phyloP scores from a whole-genome alignment of 1,139 yeast genomes.

The Yamadazyma atlantica region DNA sequence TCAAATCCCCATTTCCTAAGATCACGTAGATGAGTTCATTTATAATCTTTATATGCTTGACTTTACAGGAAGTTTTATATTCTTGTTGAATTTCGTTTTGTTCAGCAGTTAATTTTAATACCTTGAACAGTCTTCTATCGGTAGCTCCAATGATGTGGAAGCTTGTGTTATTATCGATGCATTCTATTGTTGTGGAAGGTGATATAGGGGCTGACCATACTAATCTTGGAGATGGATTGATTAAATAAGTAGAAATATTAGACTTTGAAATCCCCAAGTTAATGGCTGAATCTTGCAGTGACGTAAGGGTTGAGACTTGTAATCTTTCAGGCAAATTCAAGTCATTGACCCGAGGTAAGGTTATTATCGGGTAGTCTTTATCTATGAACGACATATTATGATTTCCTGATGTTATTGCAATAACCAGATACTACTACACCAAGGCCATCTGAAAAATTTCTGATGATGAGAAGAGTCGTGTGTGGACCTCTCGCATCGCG shows the following conservation, averaged over 20 bases:
- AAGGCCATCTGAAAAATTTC: slow-evolving; percentile 9
- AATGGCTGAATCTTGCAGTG: slow-evolving; percentile 27
- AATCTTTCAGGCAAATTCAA: slow-evolving; percentile 29
- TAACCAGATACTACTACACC: neutral
- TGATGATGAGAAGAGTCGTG: slow-evolving; percentile 11
- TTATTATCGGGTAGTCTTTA: slow-evolving; percentile 34
- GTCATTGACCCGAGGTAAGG: slow-evolving; percentile 43
- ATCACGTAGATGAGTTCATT: slow-evolving; percentile 34
- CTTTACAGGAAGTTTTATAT: slow-evolving; percentile 19
- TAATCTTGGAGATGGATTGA: slow-evolving; percentile 79
- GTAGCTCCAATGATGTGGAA: slow-evolving; percentile 43
- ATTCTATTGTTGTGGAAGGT: slow-evolving; percentile 53
- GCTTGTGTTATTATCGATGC: slow-evolving; percentile 34
- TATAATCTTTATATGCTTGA: slow-evolving; percentile 37
- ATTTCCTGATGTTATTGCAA: too few relatives aligned
- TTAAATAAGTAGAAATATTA: slow-evolving; percentile 65
- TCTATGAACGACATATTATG: slow-evolving; percentile 29
- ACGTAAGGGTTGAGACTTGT: slow-evolving; percentile 28
- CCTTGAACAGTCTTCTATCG: slow-evolving; percentile 45
- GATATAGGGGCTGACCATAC: slow-evolving; percentile 73
- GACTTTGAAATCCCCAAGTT: slow-evolving; percentile 78
- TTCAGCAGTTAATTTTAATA: slow-evolving; percentile 26
- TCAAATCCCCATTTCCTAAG: slow-evolving; percentile 39
- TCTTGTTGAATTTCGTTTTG: slow-evolving; percentile 22
- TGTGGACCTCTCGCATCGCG: neutral